Evolutionary conservation across 2,329 filamentous ascomycete species (phyloP), one percentile per base, ranked within the genome.

Genomic region (Hyphodiscus sp.): DNA sequence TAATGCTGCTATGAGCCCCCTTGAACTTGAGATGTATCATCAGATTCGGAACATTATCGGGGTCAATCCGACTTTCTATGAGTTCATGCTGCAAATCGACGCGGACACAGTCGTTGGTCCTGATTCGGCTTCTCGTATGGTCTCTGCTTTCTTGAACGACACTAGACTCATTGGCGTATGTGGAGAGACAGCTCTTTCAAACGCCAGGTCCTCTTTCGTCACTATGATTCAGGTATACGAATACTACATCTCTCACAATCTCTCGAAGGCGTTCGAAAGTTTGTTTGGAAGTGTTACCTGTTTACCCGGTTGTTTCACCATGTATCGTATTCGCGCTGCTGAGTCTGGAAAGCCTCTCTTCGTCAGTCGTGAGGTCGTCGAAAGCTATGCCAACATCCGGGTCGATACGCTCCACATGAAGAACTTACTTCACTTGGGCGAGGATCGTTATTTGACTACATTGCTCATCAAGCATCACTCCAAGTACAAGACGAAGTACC

Each of bases 151-250:
- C 76, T 72, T 96, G 44, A 83, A 94, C 65, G 94, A 99, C 69
- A 96, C 91, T 23, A 86, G 89, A 52, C 77, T 97, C n/a, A 92
- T 96, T 66, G 94, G 87, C 52, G 83, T 94, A 47, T 99, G 94
- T 67, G 94, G 94, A 73, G 94, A 99, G 73, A 99, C 94, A 0
- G 87, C 87, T 16, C 78, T 99, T 47, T 91, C 86, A 58, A 99
- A 99, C 68, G 88, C 91, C 56, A 96, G 96, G 71, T 80, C 87
- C 7, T 96, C 92, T 1, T 90, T 95, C 67, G 83, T 95, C 62
- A 99, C 94, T 49, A 97, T 97, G 92, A 99, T 99, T 69, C 94
- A 99, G 73, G 92, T 99, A 33, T 99, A 97, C 77, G 92, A 99
- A 73, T 99, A 99, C 79, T 99, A 91, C 76, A 99, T 99, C 66